A percentile compares a stretch with the other conserved stretches of the same genome.
These are phyloP conservation scores for Pyrenochaeta sp. DNA, from an alignment of 2,329 filamentous ascomycete genomes.

Conservation along the genomic window DNA sequence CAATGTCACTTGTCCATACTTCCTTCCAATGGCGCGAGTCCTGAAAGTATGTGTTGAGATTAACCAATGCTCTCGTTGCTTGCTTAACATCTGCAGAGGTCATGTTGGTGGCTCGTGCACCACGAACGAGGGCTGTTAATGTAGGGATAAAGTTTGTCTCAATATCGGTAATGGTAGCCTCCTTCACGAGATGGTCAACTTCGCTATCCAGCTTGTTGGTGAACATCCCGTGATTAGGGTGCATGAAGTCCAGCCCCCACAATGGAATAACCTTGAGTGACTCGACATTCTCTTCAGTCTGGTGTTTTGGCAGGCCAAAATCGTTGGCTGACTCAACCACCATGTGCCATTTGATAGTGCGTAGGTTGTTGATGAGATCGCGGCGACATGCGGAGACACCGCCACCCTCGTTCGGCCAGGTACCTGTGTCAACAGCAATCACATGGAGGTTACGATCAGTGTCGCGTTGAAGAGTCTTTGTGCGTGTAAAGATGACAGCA, in stretches of 20 bases:
- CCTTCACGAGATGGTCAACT: slow-evolving; percentile 47
- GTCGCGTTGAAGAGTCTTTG: slow-evolving; percentile 57
- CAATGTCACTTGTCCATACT: slow-evolving; percentile 57
- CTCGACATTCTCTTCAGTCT: slow-evolving; percentile 54
- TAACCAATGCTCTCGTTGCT: slow-evolving; percentile 52
- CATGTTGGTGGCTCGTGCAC: slow-evolving; percentile 50
- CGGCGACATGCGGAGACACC: slow-evolving; percentile 54
- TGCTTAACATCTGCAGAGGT: slow-evolving; percentile 51
- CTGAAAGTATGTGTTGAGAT: slow-evolving; percentile 57
- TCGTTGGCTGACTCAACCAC: slow-evolving; percentile 55
- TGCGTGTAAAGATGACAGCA: slow-evolving; percentile 60
- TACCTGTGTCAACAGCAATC: slow-evolving; percentile 53
- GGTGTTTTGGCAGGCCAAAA: slow-evolving; percentile 54
- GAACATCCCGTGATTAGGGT: slow-evolving; percentile 53
- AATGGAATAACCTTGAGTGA: slow-evolving; percentile 54
- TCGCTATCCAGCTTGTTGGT: slow-evolving; percentile 53
- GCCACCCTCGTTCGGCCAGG: slow-evolving; percentile 55
- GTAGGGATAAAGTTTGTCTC: slow-evolving; percentile 52
- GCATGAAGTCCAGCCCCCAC: slow-evolving; percentile 54
- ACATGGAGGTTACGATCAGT: slow-evolving; percentile 51
- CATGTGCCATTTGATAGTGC: slow-evolving; percentile 55
- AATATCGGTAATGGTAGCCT: slow-evolving; percentile 48
- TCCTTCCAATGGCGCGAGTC: slow-evolving; percentile 56
- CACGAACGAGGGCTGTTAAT: slow-evolving; percentile 51
- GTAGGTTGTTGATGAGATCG: slow-evolving; percentile 54